Percentiles rank a stretch among this genome's conserved stretches.
These are phyloP conservation scores for Silybum marianum DNA, from an alignment of 129 eudicot genomes.

Conservation along the genomic window DNA sequence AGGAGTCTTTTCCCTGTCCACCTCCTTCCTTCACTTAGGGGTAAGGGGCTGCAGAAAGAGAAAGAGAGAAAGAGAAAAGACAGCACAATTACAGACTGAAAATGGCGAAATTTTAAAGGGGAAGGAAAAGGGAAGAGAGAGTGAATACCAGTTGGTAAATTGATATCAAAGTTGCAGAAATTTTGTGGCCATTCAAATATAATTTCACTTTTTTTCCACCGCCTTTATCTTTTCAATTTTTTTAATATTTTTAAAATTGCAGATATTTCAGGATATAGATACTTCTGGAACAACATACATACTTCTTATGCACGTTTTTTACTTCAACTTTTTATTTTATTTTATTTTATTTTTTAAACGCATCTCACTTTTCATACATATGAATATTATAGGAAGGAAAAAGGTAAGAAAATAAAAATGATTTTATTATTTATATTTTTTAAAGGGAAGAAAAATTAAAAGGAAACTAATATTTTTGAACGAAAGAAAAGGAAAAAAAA, in stretches of 20 bases:
- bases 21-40: conserved; percentile 33
- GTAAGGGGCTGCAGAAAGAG: conserved; percentile 23
- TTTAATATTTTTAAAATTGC: not conserved
- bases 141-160: conserved; percentile 25
- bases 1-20: conserved; percentile 31
- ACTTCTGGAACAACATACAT: not conserved
- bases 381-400: too few relatives aligned
- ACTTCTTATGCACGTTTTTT: not conserved
- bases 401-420: too few relatives aligned
- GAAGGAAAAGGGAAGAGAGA: not conserved
- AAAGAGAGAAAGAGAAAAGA: conserved; percentile 38
- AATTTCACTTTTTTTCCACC: conserved; percentile 7
- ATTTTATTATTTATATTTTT: too few relatives aligned
- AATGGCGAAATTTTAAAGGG: conserved; percentile 28
- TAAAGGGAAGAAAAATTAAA: too few relatives aligned
- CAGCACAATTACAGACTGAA: conserved; percentile 32
- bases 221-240: conserved; percentile 16
- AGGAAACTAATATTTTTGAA: too few relatives aligned
- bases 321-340: too few relatives aligned
- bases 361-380: too few relatives aligned
- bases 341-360: too few relatives aligned
- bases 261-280: not conserved
- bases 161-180: conserved; percentile 22
- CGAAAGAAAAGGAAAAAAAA: too few relatives aligned
- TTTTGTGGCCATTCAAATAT: conserved; percentile 27